Conservation (phyloP, 2,329 filamentous ascomycete genomes). For the Pezicula radicicola region DNA sequence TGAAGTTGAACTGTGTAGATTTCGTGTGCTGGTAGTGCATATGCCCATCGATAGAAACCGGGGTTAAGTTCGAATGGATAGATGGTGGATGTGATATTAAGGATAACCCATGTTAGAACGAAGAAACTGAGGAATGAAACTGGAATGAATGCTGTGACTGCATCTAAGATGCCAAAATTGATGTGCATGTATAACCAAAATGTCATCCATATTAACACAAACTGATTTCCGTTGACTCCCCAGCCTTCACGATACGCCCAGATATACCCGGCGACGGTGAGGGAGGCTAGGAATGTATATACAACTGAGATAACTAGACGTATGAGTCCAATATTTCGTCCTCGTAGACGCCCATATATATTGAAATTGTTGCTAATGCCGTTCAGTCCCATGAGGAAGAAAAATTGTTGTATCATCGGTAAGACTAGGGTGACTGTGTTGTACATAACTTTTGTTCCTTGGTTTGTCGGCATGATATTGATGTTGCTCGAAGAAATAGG, state of each 20-base stretch:
- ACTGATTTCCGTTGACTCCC: constrained; percentile 46
- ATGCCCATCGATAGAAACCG: constrained; percentile 58
- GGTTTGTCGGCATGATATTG: constrained; percentile 30
- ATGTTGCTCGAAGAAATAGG: constrained; percentile 28
- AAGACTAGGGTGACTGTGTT: constrained; percentile 38
- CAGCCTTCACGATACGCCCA: constrained; percentile 43
- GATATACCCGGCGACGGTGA: constrained; percentile 37
- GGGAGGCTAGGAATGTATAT: constrained; percentile 33
- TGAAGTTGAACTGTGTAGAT: constrained; percentile 40
- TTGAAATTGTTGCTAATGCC: constrained; percentile 23
- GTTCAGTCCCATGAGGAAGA: constrained; percentile 26
- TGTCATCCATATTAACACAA: constrained; percentile 56
- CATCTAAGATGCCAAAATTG: constrained; percentile 40
- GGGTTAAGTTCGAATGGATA: constrained; percentile 57
- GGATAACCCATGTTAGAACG: constrained; percentile 58
- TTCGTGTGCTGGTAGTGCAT: constrained; percentile 61
- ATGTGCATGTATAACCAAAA: constrained; percentile 58
- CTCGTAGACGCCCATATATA: constrained; percentile 17
- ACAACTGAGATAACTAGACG: constrained; percentile 25
- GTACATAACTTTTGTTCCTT: constrained; percentile 31
- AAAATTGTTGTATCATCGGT: constrained; percentile 30
- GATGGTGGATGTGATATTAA: constrained; percentile 59
- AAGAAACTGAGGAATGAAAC: constrained; percentile 37
- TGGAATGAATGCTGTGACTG: constrained; percentile 31
- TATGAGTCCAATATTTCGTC: constrained; percentile 21